phyloP scores from a whole-genome alignment of 2,329 filamentous ascomycete genomes.

The Leptographium procerum region DNA sequence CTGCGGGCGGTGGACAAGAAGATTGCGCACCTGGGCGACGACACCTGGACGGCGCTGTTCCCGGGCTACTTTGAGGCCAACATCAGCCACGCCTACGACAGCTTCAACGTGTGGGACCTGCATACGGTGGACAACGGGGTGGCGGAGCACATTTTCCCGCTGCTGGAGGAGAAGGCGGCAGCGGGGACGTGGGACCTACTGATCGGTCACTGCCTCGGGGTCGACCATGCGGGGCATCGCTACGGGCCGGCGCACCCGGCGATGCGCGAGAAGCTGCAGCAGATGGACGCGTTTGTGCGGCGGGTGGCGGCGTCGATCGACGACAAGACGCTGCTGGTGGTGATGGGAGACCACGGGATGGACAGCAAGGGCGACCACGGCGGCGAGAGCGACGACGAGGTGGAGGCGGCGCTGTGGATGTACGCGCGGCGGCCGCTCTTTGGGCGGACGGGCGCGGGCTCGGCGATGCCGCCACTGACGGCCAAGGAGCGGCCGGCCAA shows the following conservation, averaged over 20 bases:
- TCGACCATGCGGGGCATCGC: constrained; percentile 92
- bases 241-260: constrained; percentile 89
- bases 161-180: constrained; percentile 41
- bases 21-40: constrained; percentile 90
- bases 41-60: constrained; percentile 92
- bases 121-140: constrained; percentile 96
- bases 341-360: constrained; percentile 99
- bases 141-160: constrained; percentile 76
- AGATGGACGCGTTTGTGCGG: constrained; percentile 78
- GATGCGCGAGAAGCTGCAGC: constrained; percentile 79
- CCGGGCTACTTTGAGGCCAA: constrained; percentile 85
- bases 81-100: constrained; percentile 82
- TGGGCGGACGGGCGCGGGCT: constrained; percentile 57
- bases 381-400: constrained; percentile 93
- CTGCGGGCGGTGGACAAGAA: constrained; percentile 54
- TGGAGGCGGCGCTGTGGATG: constrained; percentile 95
- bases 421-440: constrained; percentile 84
- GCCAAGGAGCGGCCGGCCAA: constrained; percentile 66
- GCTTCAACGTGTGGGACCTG: constrained; percentile 96
- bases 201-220: constrained; percentile 85
- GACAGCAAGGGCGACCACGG: constrained; percentile 94
- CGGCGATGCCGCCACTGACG: constrained; percentile 44
- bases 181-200: constrained; percentile 79
- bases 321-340: constrained; percentile 75
- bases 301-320: constrained; percentile 63